These are phyloP conservation scores for Aspergillus eucalypticola DNA, from an alignment of 2,329 filamentous ascomycete species.

Conservation along the genomic window DNA sequence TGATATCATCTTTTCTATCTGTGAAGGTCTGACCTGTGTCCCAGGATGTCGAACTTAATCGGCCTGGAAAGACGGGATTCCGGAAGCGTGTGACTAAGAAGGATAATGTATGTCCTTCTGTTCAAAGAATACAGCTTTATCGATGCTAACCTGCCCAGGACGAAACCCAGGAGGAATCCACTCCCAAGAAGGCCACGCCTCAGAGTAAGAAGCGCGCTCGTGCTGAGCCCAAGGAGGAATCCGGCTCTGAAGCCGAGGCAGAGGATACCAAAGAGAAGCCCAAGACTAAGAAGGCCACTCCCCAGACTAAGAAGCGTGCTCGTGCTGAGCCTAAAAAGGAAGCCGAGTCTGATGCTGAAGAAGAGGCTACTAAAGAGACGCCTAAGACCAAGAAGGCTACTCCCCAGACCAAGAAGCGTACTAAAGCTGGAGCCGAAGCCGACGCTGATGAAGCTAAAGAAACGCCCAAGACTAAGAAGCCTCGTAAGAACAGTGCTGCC, in stretches of 20 bases:
- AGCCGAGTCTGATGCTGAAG: constrained; percentile 14
- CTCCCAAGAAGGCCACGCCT: constrained; percentile 13
- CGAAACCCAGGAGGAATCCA: constrained; percentile 9
- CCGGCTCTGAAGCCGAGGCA: background rate
- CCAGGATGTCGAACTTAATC: constrained; percentile 74
- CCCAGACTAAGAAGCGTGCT: constrained; percentile 18
- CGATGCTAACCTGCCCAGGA: constrained; percentile 10
- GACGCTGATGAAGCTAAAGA: constrained; percentile 13
- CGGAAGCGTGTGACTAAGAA: constrained; percentile 46
- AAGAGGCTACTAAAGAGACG: background rate
- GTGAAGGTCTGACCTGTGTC: background rate
- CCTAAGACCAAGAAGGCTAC: constrained; percentile 19
- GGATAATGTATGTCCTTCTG: constrained; percentile 11
- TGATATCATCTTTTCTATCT: background rate
- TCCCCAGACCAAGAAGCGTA: constrained; percentile 14
- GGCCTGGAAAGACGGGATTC: constrained; percentile 66
- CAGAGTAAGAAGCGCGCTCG: background rate
- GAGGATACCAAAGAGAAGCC: background rate
- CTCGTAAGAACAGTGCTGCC: constrained; percentile 11
- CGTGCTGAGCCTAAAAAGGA: constrained; percentile 16
- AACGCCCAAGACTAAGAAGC: constrained; percentile 19
- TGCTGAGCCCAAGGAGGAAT: background rate
- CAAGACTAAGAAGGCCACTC: constrained; percentile 10
- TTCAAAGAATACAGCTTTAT: background rate
- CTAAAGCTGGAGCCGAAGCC: background rate